These are phyloP conservation scores for Eucalyptus regnans DNA, from an alignment of 345 rosid genomes.

Conservation along the genomic window DNA sequence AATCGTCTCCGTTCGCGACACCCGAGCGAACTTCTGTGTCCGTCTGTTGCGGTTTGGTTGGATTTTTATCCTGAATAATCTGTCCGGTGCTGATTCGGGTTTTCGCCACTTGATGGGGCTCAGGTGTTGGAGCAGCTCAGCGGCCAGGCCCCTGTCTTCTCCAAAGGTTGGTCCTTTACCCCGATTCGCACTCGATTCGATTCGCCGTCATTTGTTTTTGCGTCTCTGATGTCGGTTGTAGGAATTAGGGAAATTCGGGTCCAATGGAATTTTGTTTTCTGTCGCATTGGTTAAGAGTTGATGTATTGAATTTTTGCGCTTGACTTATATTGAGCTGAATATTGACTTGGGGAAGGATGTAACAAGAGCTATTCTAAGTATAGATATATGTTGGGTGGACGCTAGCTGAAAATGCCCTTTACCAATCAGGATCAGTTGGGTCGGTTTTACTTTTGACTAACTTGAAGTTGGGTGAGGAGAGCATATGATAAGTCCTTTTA, in stretches of 20 bases:
- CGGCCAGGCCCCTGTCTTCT: slow-evolving; percentile 82
- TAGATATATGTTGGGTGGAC: not conserved
- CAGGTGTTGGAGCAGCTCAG: slow-evolving; percentile 89
- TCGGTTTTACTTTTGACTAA: not conserved
- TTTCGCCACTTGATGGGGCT: not conserved
- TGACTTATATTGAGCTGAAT: not conserved
- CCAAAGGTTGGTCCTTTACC: slow-evolving; percentile 35
- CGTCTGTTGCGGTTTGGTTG: not conserved
- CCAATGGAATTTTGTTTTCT: not conserved
- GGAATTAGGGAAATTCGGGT: not conserved
- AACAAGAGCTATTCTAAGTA: not conserved
- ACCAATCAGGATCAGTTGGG: not conserved
- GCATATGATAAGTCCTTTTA: not conserved
- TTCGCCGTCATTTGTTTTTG: not conserved
- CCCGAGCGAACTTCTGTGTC: not conserved
- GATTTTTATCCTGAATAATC: not conserved
- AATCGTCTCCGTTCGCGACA: not conserved
- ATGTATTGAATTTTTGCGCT: not conserved
- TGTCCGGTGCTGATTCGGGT: not conserved
- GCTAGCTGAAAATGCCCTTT: not conserved
- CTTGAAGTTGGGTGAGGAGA: not conserved
- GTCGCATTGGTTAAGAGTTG: not conserved
- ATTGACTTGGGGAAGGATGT: not conserved
- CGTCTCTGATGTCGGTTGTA: not conserved
- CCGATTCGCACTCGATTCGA: not conserved